Base-by-base conservation (phyloP, 2,329 filamentous ascomycete species). In the Uncinocarpus reesii region DNA sequence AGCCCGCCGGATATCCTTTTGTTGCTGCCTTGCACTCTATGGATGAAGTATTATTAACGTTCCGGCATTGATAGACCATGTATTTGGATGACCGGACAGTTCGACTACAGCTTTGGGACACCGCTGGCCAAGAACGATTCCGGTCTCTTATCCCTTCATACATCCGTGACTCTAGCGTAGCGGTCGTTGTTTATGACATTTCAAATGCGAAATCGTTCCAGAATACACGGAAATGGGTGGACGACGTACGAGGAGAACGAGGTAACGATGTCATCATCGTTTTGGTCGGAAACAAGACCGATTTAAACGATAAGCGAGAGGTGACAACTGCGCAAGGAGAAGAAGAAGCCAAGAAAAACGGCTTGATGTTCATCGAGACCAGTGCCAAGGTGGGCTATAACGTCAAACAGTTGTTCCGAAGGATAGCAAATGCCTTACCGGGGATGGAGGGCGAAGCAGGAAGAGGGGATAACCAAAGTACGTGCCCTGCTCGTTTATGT, bases 231-330 rank as follows among this genome's bases (percentile, higher is more conserved):
- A 98, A 98, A 77, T 98, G 93, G 92, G 94, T 98, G 57, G 92
- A 98, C 65, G 92, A 98, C 64, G 92, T 98, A 50, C 80, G 92
- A 53, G 90, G 89, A 44, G 92, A 98, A 74, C 80, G 92, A 62
- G 92, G 92, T 44, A 95, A 94, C 73, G 92, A 98, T 69, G 93
- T 98, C 52, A 98, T 98, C 61, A 96, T 98, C 61, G 92, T 98
- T 40, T 73, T 98, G 40, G 93, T 98, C 32, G 92, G 92, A 57
- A 98, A 98, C 76, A 98, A 98, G 81, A 98, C 92, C 37, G 92
- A 98, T 76, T 70, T 98, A 67, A 94, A 92, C 68, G 92, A 98
- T 69, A 96, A 95, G 78, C 80, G 92, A 48, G 90, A 98, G 70
- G 92, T 98, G 52, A 98, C 90, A 35, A 93, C 88, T 29, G 83